Percentiles rank a stretch among this genome's conserved stretches.
phyloP scores from a whole-genome alignment of 2,329 filamentous ascomycete species.

The Sporothrix brunneoviolacea region DNA sequence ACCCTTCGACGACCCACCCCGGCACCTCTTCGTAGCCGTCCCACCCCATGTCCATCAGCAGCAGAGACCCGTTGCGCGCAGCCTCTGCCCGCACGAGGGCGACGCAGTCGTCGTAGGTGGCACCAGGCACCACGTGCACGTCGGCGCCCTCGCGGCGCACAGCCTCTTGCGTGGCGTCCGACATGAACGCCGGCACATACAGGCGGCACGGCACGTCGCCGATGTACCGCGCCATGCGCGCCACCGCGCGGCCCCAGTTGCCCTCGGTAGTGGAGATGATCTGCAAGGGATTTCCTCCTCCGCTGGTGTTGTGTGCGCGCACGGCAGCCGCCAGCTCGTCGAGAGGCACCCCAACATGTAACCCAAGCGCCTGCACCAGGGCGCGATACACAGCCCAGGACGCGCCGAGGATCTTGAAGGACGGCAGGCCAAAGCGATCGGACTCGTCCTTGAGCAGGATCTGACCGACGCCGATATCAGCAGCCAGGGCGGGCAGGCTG shows the following conservation, averaged over 20 bases:
- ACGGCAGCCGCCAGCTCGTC: conserved; percentile 32
- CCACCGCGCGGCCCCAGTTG: conserved; percentile 69
- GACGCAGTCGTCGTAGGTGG: conserved; percentile 60
- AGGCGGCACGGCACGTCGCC: conserved; percentile 34
- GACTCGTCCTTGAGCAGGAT: conserved; percentile 68
- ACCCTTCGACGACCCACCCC: conserved; percentile 70
- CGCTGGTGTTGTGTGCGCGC: conserved; percentile 5
- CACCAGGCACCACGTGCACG: conserved; percentile 44
- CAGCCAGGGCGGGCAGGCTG: conserved; percentile 46
- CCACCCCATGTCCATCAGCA: conserved; percentile 65
- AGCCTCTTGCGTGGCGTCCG: conserved; percentile 41
- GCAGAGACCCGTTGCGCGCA: conserved; percentile 37
- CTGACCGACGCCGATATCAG: conserved; percentile 47
- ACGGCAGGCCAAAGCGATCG: conserved; percentile 58
- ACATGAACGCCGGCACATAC: conserved; percentile 57
- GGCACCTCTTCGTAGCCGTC: conserved; percentile 61
- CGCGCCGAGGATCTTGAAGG: conserved; percentile 76
- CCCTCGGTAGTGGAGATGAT: conserved; percentile 66
- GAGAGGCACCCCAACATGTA: conserved; percentile 37
- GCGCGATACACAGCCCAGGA: conserved; percentile 64
- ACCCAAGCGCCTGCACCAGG: conserved; percentile 37
- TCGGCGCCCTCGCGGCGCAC: conserved; percentile 58
- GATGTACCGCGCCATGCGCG: conserved; percentile 50
- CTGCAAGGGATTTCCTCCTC: conserved; percentile 17
- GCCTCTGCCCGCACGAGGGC: conserved; percentile 45